Percentiles rank a stretch among this genome's conserved stretches.
phyloP scores from a whole-genome alignment of 2,329 filamentous ascomycete genomes.

The Aspergillus cejpii region DNA sequence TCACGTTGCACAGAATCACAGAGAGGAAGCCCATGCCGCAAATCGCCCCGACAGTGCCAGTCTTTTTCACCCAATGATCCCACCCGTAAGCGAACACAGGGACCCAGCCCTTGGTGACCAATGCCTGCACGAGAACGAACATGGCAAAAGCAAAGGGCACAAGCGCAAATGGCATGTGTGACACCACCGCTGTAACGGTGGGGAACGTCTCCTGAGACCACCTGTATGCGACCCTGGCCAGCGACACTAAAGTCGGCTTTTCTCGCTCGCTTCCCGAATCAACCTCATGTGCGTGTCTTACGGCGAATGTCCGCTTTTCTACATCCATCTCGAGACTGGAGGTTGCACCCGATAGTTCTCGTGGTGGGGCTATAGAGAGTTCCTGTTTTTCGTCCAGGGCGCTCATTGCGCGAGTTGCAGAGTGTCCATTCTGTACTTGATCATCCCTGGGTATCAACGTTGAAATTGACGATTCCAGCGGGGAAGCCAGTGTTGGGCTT shows the following conservation, averaged over 20 bases:
- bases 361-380: not conserved
- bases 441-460: not conserved
- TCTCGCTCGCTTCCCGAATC: slow-evolving; percentile 3
- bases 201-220: slow-evolving; percentile 67
- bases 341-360: not conserved
- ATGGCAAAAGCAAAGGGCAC: slow-evolving; percentile 67
- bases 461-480: not conserved
- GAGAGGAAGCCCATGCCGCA: slow-evolving; percentile 68
- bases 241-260: slow-evolving; percentile 49
- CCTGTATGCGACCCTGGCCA: slow-evolving; percentile 42
- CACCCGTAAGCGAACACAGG: slow-evolving; percentile 66
- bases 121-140: slow-evolving; percentile 66
- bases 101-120: slow-evolving; percentile 70
- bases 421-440: not conserved
- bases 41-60: slow-evolving; percentile 61
- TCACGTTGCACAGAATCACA: slow-evolving; percentile 64
- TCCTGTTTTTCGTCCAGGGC: not conserved
- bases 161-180: slow-evolving; percentile 60
- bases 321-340: slow-evolving; percentile 20
- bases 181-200: slow-evolving; percentile 57
- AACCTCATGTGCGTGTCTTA: not conserved
- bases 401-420: not conserved
- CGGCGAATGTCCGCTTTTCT: slow-evolving; percentile 21
- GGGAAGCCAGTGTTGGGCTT: not conserved
- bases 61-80: slow-evolving; percentile 65